Evolutionary conservation across 1,139 yeast species (phyloP).

Genomic region (Scheffersomyces stambukii): DNA sequence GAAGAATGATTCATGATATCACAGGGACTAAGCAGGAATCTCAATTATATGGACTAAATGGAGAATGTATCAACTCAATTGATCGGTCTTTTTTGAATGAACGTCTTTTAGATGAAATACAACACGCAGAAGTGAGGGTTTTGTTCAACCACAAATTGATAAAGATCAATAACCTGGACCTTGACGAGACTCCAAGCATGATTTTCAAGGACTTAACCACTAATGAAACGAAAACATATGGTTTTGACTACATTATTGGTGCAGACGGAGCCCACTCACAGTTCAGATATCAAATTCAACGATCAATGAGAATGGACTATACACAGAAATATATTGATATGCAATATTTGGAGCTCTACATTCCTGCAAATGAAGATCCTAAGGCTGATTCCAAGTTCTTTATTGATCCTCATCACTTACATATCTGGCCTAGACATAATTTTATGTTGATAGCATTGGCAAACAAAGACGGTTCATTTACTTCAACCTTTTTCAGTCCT

Average conservation of each 20-base stretch:
- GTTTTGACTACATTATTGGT: conserved; percentile 66
- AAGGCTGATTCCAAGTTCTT: conserved; percentile 27
- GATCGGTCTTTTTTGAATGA: conserved; percentile 71
- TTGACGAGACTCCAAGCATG: conserved; percentile 8
- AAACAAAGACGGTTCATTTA: conserved; percentile 80
- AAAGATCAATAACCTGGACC: conserved; percentile 24
- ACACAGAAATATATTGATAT: conserved; percentile 78
- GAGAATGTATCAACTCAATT: conserved; percentile 82
- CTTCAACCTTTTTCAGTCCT: conserved; percentile 86
- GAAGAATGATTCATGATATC: conserved; percentile 81
- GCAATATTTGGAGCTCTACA: conserved; percentile 75
- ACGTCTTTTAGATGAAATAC: conserved; percentile 59
- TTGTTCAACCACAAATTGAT: conserved; percentile 58
- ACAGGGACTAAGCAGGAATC: conserved; percentile 59
- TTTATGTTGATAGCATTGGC: conserved; percentile 90
- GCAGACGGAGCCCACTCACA: conserved; percentile 86
- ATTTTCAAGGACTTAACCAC: conserved; percentile 19
- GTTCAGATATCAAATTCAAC: conserved; percentile 67
- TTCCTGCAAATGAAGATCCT: conserved; percentile 49
- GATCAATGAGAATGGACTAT: conserved; percentile 63
- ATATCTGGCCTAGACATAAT: conserved; percentile 88
- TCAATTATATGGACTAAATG: conserved; percentile 78
- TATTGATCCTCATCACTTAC: conserved; percentile 74
- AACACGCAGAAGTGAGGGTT: conserved; percentile 37
- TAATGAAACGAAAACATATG: conserved; percentile 15